Percentiles rank a stretch among this genome's conserved stretches.
These are phyloP conservation scores for Salix suchowensis DNA, from an alignment of 345 rosid species.

Conservation along the genomic window DNA sequence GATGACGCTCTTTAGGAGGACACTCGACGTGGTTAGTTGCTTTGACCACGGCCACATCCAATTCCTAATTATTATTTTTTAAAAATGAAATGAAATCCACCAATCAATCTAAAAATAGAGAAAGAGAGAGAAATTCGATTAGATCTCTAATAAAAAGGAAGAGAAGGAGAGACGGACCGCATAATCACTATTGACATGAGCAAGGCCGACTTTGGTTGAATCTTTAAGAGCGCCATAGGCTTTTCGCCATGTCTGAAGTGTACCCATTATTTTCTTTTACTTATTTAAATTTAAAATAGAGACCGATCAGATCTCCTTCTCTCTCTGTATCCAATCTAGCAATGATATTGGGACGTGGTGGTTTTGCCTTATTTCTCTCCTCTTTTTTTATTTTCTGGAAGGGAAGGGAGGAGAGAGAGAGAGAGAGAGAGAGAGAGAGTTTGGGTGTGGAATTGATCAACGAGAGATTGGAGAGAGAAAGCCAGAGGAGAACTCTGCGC, in stretches of 20 bases:
- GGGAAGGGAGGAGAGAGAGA: not conserved
- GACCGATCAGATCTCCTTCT: not conserved
- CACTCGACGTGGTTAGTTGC: slow-evolving; percentile 97
- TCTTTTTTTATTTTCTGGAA: not conserved
- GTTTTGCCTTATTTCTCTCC: slow-evolving; percentile 15
- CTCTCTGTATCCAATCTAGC: not conserved
- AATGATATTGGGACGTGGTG: slow-evolving; percentile 19
- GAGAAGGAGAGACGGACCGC: slow-evolving; percentile 41
- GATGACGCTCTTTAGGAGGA: slow-evolving; percentile 94
- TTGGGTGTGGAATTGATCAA: slow-evolving; percentile 1
- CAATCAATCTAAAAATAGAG: slow-evolving; percentile 13
- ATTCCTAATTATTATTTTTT: slow-evolving; percentile 53
- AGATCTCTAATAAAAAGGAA: not conserved
- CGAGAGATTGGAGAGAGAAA: not conserved
- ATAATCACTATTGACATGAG: slow-evolving; percentile 96
- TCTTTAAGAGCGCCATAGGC: slow-evolving; percentile 97
- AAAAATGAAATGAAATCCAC: slow-evolving; percentile 8
- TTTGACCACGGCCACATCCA: slow-evolving; percentile 97
- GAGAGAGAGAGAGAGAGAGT: not conserved
- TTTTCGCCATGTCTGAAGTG: slow-evolving; percentile 92
- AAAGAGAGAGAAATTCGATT: not conserved
- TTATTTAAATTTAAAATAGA: not conserved
- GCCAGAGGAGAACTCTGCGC: not conserved
- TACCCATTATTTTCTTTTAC: slow-evolving; percentile 48
- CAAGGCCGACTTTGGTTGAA: slow-evolving; percentile 97